Evolutionary conservation across 2,329 filamentous ascomycete genomes (phyloP).

Genomic region (Colletotrichum acutatum): DNA sequence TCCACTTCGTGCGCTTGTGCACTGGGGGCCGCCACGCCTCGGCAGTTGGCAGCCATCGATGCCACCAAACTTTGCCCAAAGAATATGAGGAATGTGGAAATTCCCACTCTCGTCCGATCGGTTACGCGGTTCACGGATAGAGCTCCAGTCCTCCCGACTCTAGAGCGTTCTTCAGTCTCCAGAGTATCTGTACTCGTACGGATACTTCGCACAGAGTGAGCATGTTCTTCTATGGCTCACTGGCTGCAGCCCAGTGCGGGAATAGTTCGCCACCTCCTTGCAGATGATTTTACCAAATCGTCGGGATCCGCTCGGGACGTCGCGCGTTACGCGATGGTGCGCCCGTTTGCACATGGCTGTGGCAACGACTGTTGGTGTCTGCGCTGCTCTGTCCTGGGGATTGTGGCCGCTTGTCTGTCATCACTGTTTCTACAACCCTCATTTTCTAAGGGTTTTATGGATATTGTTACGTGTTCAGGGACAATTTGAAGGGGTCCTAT

Average conservation of each 20-base stretch:
- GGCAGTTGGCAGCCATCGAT: slow-evolving; percentile 1
- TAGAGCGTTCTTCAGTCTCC: neutral
- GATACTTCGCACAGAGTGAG: neutral
- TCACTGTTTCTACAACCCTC: neutral
- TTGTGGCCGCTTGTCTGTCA: neutral
- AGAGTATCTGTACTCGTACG: neutral
- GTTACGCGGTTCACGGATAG: neutral
- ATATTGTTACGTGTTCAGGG: neutral
- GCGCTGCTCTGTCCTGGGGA: neutral
- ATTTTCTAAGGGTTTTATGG: neutral
- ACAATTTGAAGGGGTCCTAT: neutral
- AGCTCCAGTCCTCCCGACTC: slow-evolving; percentile 4
- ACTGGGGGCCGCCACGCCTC: neutral
- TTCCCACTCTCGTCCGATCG: neutral
- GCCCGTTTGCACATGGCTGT: slow-evolving; percentile 22
- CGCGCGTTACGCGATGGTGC: slow-evolving; percentile 24
- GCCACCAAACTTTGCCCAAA: neutral
- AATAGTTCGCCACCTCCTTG: slow-evolving; percentile 27
- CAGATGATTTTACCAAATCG: slow-evolving; percentile 24
- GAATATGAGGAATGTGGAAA: neutral
- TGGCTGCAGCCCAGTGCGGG: neutral
- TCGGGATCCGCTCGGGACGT: slow-evolving; percentile 31
- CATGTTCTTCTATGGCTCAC: neutral
- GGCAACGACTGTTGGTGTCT: neutral
- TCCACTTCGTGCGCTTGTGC: neutral